Conservation (phyloP, 116 monocot species). For the Posidonia oceanica region DNA sequence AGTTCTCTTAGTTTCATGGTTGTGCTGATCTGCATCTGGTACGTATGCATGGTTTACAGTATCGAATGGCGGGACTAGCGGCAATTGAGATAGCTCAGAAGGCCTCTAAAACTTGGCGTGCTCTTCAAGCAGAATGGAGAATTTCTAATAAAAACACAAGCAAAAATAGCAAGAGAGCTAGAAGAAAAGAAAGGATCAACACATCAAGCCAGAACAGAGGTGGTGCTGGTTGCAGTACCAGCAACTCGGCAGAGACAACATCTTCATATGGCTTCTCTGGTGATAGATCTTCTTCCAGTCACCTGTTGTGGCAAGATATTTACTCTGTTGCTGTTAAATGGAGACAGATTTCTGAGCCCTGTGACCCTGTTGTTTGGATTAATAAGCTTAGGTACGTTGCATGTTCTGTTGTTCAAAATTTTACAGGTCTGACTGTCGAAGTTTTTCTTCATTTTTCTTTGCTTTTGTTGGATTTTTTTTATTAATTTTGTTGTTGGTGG, state of each 20-base stretch:
- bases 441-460: not conserved
- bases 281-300: conserved; percentile 35
- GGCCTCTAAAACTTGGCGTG: conserved; percentile 63
- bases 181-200: conserved; percentile 52
- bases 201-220: conserved; percentile 70
- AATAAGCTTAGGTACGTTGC: conserved; percentile 63
- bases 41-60: conserved; percentile 26
- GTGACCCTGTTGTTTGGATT: conserved; percentile 95
- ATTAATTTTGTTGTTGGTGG: conserved; percentile 4
- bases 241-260: conserved; percentile 31
- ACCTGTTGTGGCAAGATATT: conserved; percentile 62
- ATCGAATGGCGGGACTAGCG: conserved; percentile 96
- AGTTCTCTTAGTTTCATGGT: too few species aligned
- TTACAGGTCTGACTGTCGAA: not conserved
- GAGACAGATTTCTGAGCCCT: conserved; percentile 98
- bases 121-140: conserved; percentile 23
- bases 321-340: conserved; percentile 82
- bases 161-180: conserved; percentile 51
- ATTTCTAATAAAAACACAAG: conserved; percentile 25
- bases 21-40: not conserved
- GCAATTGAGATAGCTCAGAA: conserved; percentile 96
- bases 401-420: not conserved
- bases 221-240: conserved; percentile 57
- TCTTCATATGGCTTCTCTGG: conserved; percentile 29
- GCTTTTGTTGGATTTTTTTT: not conserved